phyloP scores from a whole-genome alignment of 768 basidiomycete genomes.

The Roridomyces roridus region DNA sequence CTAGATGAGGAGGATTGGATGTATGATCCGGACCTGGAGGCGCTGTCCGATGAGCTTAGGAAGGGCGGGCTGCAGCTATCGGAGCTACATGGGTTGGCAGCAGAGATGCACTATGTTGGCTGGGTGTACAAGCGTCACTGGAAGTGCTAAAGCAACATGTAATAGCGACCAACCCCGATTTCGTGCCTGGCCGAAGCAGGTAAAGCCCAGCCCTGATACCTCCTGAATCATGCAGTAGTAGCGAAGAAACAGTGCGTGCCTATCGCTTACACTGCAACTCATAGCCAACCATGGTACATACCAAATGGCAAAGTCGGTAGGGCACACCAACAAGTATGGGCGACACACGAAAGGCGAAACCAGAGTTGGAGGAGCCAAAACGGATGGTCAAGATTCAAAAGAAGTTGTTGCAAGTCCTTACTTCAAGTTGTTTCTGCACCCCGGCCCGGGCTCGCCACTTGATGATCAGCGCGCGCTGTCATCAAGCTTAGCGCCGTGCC shows the following conservation, averaged over 20 bases:
- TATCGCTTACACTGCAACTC: background rate
- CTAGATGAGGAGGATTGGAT: too few species aligned
- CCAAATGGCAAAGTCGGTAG: constrained; percentile 48
- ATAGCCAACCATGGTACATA: constrained; percentile 12
- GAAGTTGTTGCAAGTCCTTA: constrained; percentile 71
- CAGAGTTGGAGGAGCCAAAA: constrained; percentile 29
- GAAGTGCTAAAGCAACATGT: too few species aligned
- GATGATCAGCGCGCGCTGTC: too few species aligned
- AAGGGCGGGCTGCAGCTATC: too few species aligned
- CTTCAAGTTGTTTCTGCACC: too few species aligned
- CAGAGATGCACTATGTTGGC: too few species aligned
- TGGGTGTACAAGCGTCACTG: too few species aligned
- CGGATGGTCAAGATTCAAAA: constrained; percentile 72
- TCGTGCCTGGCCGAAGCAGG: constrained; percentile 60
- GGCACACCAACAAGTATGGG: constrained; percentile 69
- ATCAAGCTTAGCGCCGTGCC: too few species aligned
- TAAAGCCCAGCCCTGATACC: constrained; percentile 19
- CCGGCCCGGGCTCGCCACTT: too few species aligned
- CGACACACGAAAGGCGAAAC: constrained; percentile 33
- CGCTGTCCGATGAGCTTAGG: too few species aligned
- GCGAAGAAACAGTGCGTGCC: constrained; percentile 52
- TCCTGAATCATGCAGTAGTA: constrained; percentile 30
- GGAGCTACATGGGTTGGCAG: too few species aligned
- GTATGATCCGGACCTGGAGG: too few species aligned
- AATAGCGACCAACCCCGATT: constrained; percentile 76